Base-by-base conservation (phyloP, 352 stramenopile species). In the Albugo candida region DNA sequence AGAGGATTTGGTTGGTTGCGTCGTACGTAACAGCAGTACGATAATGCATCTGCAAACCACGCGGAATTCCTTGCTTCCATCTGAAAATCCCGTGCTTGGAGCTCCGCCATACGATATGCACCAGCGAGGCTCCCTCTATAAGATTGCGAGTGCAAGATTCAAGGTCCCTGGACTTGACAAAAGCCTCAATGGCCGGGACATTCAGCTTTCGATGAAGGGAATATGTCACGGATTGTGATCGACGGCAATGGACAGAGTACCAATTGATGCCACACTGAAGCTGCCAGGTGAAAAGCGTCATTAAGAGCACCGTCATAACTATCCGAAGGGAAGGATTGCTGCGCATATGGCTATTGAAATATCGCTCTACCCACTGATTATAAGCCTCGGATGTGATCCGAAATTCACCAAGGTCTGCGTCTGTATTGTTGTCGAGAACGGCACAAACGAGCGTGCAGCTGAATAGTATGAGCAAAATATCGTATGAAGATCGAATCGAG, bases 391-490 rank as follows among this genome's bases (percentile, higher is more conserved):
- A 31, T 31, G 24, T 10, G 24, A 31, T 31, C 8, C 8, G 24
- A 8, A 31, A 31, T 24, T 43, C 38, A 24, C 17, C 8, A 19
- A 24, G 20, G 3, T 43, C 20, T 19, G 38, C 3, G 20, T 43
- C 20, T 43, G 17, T 24, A 24, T 24, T 43, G 38, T 8, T 3
- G 20, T 60, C 51, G 34, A 54, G 60, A 5, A 71, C 46, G 0
- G 53, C 34, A 95, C 83, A 61, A 97, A 98, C 5, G 87, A 81
- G 16, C 98, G 59, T 17, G 92, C 80, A 0, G 68, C 89, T 14
- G 83, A 98, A 95, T 21, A 98, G 61, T 18, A 93, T 49, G 49
- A 96, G 64, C 31, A 97, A 45, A 4, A 97, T 61, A 49, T 96
- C 82, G 27, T 95, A 72, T 1, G 72, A 83, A 13, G 67, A 58